Base-by-base conservation (phyloP, 2,329 filamentous ascomycete species). In the Cladosporium halotolerans region DNA sequence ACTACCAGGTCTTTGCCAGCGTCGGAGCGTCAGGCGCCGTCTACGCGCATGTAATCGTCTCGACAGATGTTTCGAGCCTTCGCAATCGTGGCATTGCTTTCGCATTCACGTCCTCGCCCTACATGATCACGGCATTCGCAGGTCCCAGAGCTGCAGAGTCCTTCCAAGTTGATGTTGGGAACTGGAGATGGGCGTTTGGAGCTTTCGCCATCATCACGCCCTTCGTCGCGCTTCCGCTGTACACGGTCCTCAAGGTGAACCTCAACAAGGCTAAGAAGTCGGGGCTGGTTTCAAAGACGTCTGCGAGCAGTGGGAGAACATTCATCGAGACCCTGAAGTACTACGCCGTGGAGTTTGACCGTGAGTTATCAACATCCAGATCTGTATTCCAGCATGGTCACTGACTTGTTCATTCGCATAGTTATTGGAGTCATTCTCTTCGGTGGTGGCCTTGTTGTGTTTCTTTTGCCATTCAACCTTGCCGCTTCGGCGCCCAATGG, bases 171-270 rank as follows among this genome's bases (percentile, higher is more conserved):
- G 62, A 72, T 0, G 70, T 77, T 72, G 77, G 43, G 87, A 47
- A 77, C 43, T 88, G 81, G 79, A 77, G 82, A 38, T 88, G 84
- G 85, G 83, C 77, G 1, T 88, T 83, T 62, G 85, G 83, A 39
- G 74, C 77, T 58, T 88, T 85, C 68, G 75, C 79, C 36, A 82
- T 89, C 60, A 76, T 88, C 54, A 73, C 82, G 2, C 84, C 84
- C 1, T 69, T 78, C 40, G 76, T 84, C 41, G 79, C 79, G 19
- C 56, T 83, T 11, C 85, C 86, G 0, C 72, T 88, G n/a, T 79
- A 80, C 34, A 63, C 73, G 8, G 70, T 86, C 9, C 74, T 86
- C 57, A 70, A 79, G 53, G 66, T 75, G 59, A 84, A 86, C 62
- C 77, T 83, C 56, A 72, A 71, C 49, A 85, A 84, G 63, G 85